Evolutionary conservation across 148 eudicot genomes (phyloP), one percentile per base, ranked within the genome.

Genomic region (Persicaria maculosa): DNA sequence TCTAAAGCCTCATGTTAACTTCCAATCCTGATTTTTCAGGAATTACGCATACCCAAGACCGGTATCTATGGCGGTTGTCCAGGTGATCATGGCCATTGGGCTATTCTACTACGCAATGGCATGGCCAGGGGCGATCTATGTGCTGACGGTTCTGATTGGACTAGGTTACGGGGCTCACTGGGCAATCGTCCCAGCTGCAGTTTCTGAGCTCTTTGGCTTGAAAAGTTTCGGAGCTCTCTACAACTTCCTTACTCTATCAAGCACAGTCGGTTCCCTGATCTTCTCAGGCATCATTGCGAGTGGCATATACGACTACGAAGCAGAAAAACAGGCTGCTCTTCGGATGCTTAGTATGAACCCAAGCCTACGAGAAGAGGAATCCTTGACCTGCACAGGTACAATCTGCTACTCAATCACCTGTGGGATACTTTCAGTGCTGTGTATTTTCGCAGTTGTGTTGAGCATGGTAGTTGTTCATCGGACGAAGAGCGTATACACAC

Each of bases 141-240:
- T 87, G 0, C 81, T 84, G 50, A 87, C 87, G 1, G 78, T 89
- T 58, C 74, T 87, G 1, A 75, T 72, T 45, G 85, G 90, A 57
- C 76, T 85, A 15, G 82, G 88, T 36, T 88, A 85, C 55, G 90
- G 92, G 8, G 90, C 88, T 9, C 88, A 88, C 65, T 88, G 90
- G 89, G 90, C 85, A 11, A 81, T 88, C 11, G 84, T 83, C 68
- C 90, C 92, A 1, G 89, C 89, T 43, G 76, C 91, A 44, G 81
- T 78, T 59, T 88, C 90, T 5, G 92, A 88, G 78, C 78, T 83
- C 67, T 86, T 86, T 79, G 90, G 88, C 25, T 55, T 89, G 79
- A 86, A 83, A 81, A 86, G 93, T 78, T 89, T 89, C 16, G 88
- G 87, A 40, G 82, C 90, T 0, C 75, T 85, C 53, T 89, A 85